These are phyloP conservation scores for Trichophaea hybrida DNA, from an alignment of 2,329 filamentous ascomycete species.

Conservation along the genomic window DNA sequence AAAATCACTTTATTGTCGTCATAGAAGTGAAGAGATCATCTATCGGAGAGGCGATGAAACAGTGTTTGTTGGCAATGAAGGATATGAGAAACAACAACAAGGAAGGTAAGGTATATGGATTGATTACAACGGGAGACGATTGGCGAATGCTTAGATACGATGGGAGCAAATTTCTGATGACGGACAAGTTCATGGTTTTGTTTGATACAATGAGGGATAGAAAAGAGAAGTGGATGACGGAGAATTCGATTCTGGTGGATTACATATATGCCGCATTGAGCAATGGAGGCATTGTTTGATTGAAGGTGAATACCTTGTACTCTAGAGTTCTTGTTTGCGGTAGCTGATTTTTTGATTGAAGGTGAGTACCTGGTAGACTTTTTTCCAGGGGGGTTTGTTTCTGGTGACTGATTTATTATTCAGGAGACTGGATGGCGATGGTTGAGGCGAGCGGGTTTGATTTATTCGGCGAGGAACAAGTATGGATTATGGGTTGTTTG, in stretches of 20 bases:
- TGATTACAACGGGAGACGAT: neutral
- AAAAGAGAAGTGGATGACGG: constrained; percentile 8
- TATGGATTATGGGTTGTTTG: neutral
- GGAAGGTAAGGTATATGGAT: constrained; percentile 3
- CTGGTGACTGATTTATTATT: neutral
- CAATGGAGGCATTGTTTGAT: constrained; percentile 5
- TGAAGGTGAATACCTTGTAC: too few species aligned
- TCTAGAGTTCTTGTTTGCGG: too few species aligned
- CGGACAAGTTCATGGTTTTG: neutral
- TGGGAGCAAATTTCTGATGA: neutral
- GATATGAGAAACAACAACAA: neutral
- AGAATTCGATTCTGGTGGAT: neutral
- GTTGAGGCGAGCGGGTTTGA: neutral
- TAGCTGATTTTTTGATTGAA: too few species aligned
- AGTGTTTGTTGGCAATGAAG: neutral
- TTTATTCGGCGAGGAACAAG: neutral
- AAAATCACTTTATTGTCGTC: neutral
- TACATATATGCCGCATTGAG: constrained; percentile 5
- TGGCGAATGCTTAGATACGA: constrained; percentile 8
- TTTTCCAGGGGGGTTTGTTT: too few species aligned
- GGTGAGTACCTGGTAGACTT: neutral
- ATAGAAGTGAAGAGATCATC: neutral
- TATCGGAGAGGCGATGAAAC: neutral
- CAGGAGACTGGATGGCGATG: neutral
- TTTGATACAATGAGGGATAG: neutral